phyloP scores from a whole-genome alignment of 2,329 filamentous ascomycete species.

The Rosellinia necatrix region DNA sequence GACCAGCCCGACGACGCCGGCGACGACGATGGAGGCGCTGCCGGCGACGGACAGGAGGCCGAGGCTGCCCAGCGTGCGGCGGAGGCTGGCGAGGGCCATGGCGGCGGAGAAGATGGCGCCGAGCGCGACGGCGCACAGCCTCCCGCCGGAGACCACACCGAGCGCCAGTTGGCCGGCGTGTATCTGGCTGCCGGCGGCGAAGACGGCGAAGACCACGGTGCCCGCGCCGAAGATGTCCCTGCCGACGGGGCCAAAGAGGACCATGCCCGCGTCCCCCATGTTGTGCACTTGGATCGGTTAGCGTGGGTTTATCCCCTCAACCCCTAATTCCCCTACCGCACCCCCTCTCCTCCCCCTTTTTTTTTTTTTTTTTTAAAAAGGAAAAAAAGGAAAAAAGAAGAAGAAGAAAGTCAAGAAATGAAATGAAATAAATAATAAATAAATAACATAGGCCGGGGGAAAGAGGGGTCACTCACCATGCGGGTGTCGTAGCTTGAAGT shows the following conservation, averaged over 20 bases:
- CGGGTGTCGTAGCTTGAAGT: conserved; percentile 59
- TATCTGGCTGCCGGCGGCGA: conserved; percentile 55
- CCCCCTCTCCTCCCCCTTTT: too few relatives aligned
- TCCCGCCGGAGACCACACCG: conserved; percentile 49
- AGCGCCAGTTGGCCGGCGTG: conserved; percentile 57
- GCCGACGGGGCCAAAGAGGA: conserved; percentile 58
- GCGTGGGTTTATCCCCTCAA: too few relatives aligned
- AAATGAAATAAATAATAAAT: too few relatives aligned
- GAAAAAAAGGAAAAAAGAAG: too few relatives aligned
- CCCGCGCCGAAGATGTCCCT: conserved; percentile 54
- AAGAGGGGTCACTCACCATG: conserved; percentile 46
- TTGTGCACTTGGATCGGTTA: conserved; percentile 51
- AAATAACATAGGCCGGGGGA: too few relatives aligned
- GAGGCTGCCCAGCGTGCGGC: conserved; percentile 54
- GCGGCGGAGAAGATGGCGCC: conserved; percentile 55
- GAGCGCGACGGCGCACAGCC: conserved; percentile 55
- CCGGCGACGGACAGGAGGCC: conserved; percentile 52
- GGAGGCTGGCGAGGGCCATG: conserved; percentile 51
- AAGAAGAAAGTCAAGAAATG: too few relatives aligned
- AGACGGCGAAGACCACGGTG: conserved; percentile 57
- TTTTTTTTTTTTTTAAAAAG: too few relatives aligned
- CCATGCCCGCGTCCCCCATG: conserved; percentile 59
- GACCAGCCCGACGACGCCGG: conserved; percentile 56
- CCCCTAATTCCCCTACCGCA: too few relatives aligned
- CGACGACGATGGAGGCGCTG: conserved; percentile 53